Base-by-base conservation (phyloP, 2,329 filamentous ascomycete genomes). In the Hawksworthiomyces lignivorus region DNA sequence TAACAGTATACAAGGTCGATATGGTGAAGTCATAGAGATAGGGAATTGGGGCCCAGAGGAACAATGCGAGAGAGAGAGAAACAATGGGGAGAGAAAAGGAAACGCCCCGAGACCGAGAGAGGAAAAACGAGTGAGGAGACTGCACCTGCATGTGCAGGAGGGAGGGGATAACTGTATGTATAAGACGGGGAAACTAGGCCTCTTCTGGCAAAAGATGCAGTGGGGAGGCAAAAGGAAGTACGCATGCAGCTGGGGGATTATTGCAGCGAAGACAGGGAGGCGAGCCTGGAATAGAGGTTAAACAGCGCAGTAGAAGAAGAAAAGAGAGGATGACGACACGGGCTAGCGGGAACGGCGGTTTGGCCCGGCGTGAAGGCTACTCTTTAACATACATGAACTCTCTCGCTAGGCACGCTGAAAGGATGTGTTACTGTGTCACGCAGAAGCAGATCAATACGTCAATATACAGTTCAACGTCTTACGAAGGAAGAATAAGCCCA, bases 341-440 rank as follows among this genome's bases (percentile, higher is more conserved):
- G 29, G n/a, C 21, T 30, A 19, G 37, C 44, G 41, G 41, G 45
- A 41, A 26, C 34, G 29, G 38, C 45, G 45, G 45, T 44, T 41
- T 40, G 33, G 41, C 37, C 45, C 45, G 45, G 34, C 30, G 39
- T n/a, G n/a, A n/a, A n/a, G n/a, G n/a, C n/a, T n/a, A n/a, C n/a
- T n/a, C n/a, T n/a, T n/a, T n/a, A n/a, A n/a, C n/a, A n/a, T n/a
- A n/a, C n/a, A n/a, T n/a, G n/a, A n/a, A n/a, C n/a, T n/a, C n/a
- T n/a, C n/a, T n/a, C n/a, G n/a, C n/a, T n/a, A n/a, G n/a, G n/a
- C n/a, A n/a, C n/a, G n/a, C n/a, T n/a, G n/a, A n/a, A n/a, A n/a
- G n/a, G n/a, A n/a, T n/a, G n/a, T n/a, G n/a, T n/a, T n/a, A n/a
- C n/a, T n/a, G n/a, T n/a, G n/a, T n/a, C n/a, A n/a, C n/a, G n/a